Evolutionary conservation across 2,329 filamentous ascomycete species (phyloP).

Genomic region (Triangularia verruculosa): DNA sequence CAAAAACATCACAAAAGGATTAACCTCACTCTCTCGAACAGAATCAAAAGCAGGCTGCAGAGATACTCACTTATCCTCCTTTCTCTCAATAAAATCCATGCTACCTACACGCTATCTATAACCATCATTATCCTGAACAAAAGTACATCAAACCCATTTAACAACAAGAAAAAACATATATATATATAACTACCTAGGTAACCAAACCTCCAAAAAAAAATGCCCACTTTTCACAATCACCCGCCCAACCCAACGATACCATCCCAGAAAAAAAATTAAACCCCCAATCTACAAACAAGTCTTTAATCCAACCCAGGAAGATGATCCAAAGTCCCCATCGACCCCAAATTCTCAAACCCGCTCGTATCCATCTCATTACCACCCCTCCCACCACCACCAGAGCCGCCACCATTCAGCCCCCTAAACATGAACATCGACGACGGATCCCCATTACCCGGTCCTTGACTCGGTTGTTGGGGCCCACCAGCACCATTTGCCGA

Average conservation of each 20-base stretch:
- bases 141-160: too few relatives aligned
- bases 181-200: not conserved
- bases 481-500: not conserved
- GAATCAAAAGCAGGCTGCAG: too few relatives aligned
- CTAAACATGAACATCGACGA: slow-evolving; percentile 32
- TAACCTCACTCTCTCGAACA: too few relatives aligned
- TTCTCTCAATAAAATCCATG: too few relatives aligned
- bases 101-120: not conserved
- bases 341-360: slow-evolving; percentile 29
- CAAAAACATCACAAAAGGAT: too few relatives aligned
- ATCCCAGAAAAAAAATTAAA: not conserved
- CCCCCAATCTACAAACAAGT: too few relatives aligned
- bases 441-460: not conserved
- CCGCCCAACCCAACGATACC: not conserved
- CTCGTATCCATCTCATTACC: slow-evolving; percentile 18
- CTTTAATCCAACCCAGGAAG: slow-evolving; percentile 30
- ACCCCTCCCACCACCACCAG: not conserved
- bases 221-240: not conserved
- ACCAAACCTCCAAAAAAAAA: not conserved
- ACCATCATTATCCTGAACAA: not conserved
- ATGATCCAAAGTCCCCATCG: slow-evolving; percentile 29
- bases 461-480: not conserved
- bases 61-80: too few relatives aligned
- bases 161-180: too few relatives aligned
- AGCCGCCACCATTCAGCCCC: slow-evolving; percentile 19